phyloP scores from a whole-genome alignment of 2,329 filamentous ascomycete species.

The Pseudopyricularia javanii region DNA sequence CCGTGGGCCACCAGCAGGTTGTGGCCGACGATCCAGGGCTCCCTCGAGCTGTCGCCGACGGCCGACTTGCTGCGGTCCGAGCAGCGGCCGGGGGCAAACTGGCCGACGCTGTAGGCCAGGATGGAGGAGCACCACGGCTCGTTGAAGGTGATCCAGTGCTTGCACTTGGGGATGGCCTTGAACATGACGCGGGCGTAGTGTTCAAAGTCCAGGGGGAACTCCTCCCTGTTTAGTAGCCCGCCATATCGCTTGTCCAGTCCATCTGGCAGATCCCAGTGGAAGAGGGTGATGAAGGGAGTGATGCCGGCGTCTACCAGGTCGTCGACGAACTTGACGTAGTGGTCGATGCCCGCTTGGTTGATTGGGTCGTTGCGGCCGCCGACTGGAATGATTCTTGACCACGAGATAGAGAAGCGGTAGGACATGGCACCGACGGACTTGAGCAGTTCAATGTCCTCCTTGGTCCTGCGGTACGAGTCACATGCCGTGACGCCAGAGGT shows the following conservation, averaged over 20 bases:
- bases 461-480: conserved; percentile 73
- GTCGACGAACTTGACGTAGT: conserved; percentile 70
- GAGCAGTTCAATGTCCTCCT: conserved; percentile 65
- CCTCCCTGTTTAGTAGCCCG: conserved; percentile 65
- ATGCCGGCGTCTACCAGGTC: conserved; percentile 67
- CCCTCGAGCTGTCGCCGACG: conserved; percentile 60
- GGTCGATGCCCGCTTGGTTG: conserved; percentile 65
- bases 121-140: conserved; percentile 81
- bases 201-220: conserved; percentile 73
- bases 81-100: conserved; percentile 72
- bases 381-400: conserved; percentile 75
- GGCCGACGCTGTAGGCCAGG: conserved; percentile 65
- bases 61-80: conserved; percentile 61
- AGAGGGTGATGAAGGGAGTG: conserved; percentile 68
- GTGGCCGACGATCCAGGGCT: conserved; percentile 77
- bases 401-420: conserved; percentile 79
- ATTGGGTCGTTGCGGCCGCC: conserved; percentile 72
- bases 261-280: conserved; percentile 81
- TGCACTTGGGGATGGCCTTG: conserved; percentile 61
- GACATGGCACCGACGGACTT: conserved; percentile 60
- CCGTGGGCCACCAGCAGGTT: conserved; percentile 71
- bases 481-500: conserved; percentile 67
- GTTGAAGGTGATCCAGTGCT: conserved; percentile 85
- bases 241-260: conserved; percentile 70
- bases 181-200: conserved; percentile 69